A percentile compares a stretch with the other conserved stretches of the same genome.
These are phyloP conservation scores for Hemisphaericaspora xylofermentans DNA, from an alignment of 1,139 yeast genomes.

Conservation along the genomic window DNA sequence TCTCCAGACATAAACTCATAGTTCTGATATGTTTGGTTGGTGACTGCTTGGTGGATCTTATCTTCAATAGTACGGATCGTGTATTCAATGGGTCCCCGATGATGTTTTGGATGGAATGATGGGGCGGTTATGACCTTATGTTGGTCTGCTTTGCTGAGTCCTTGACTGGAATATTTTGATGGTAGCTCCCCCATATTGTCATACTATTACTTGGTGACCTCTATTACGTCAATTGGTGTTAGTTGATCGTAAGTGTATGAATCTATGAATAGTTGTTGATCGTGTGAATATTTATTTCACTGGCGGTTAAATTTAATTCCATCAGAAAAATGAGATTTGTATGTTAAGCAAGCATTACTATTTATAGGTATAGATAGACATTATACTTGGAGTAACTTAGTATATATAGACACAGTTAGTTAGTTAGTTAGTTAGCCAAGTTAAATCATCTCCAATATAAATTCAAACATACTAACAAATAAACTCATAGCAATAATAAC, in stretches of 20 bases:
- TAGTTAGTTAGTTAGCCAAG: neutral
- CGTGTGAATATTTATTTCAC: too few relatives aligned
- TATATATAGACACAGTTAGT: neutral
- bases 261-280: too few relatives aligned
- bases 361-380: too few relatives aligned
- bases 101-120: constrained; percentile 8
- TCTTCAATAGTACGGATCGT: constrained; percentile 32
- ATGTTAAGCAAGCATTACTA: too few relatives aligned
- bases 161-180: constrained; percentile 45
- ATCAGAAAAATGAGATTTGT: too few relatives aligned
- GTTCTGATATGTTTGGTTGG: constrained; percentile 11
- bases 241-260: too few relatives aligned
- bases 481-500: constrained; percentile 78
- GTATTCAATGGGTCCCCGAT: constrained; percentile 23
- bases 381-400: too few relatives aligned
- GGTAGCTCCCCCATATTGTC: constrained; percentile 26
- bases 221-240: too few relatives aligned
- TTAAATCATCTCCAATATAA: constrained; percentile 35
- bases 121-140: constrained; percentile 36
- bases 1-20: constrained; percentile 31
- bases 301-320: too few relatives aligned
- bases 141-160: constrained; percentile 33
- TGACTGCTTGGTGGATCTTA: constrained; percentile 31
- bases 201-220: too few relatives aligned
- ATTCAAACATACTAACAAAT: constrained; percentile 55